These are phyloP conservation scores for Phaeophleospora eucalypticola DNA, from an alignment of 2,329 filamentous ascomycete genomes.

Conservation along the genomic window DNA sequence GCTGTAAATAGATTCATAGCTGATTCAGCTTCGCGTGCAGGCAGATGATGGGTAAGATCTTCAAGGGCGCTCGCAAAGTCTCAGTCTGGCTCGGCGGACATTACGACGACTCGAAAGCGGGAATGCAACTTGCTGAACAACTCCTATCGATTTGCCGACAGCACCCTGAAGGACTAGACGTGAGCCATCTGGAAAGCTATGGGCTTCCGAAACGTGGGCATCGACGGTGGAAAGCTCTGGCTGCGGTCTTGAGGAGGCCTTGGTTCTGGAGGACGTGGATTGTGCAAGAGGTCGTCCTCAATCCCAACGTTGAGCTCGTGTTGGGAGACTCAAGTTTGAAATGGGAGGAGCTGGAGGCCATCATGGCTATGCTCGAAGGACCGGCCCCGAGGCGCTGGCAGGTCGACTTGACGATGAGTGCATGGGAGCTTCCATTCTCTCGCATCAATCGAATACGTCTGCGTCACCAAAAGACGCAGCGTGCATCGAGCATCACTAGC, in stretches of 20 bases:
- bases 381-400: slow-evolving; percentile 23
- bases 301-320: slow-evolving; percentile 27
- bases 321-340: slow-evolving; percentile 23
- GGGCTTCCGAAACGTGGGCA: slow-evolving; percentile 26
- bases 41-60: slow-evolving; percentile 32
- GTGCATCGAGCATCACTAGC: slow-evolving; percentile 1
- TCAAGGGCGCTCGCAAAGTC: slow-evolving; percentile 26
- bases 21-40: too few species aligned
- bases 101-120: slow-evolving; percentile 25
- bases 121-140: slow-evolving; percentile 29
- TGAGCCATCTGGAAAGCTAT: slow-evolving; percentile 20
- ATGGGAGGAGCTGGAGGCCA: slow-evolving; percentile 28
- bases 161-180: slow-evolving; percentile 10
- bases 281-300: slow-evolving; percentile 31
- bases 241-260: slow-evolving; percentile 24
- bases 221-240: slow-evolving; percentile 26
- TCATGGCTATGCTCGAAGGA: slow-evolving; percentile 26
- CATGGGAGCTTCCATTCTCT: slow-evolving; percentile 28
- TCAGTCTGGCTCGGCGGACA: slow-evolving; percentile 31
- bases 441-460: slow-evolving; percentile 29
- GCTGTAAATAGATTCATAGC: too few species aligned
- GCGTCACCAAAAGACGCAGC: slow-evolving; percentile 20
- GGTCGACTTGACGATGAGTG: slow-evolving; percentile 25
- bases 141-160: slow-evolving; percentile 19
- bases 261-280: slow-evolving; percentile 33